Base-by-base conservation (phyloP, 495 filamentous ascomycete species). In the Hypoxylon fragiforme region DNA sequence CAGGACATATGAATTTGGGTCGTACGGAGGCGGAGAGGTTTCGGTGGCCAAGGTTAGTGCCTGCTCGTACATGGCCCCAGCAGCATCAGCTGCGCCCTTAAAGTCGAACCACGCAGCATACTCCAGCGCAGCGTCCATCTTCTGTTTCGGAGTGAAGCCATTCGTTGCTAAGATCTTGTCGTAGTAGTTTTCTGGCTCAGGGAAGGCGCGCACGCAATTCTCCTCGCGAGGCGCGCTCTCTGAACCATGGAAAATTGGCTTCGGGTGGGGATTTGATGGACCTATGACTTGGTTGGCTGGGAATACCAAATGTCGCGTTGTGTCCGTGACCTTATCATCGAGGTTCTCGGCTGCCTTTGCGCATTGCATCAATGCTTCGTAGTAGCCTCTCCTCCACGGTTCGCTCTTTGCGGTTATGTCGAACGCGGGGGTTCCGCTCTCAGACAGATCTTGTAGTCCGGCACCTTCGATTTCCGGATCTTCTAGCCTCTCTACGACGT, bases 51-150 rank as follows among this genome's bases (percentile, higher is more conserved):
- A 83, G 58, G 88, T 82, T 50, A 92, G 69, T 11, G 80, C 87
- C 85, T 84, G 85, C 47, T 72, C 72, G 66, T 87, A 91, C 79
- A 87, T 85, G 42, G 85, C 81, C 40, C 79, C 73, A 0, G 89
- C 85, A 3, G 80, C 81, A 1, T 75, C 73, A 9, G 77, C 65
- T 9, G 85, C 66, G 2, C 80, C 77, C 71, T 92, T 91, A 70
- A 81, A 95, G 41, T 89, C 85, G 3, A 95, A 77, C 83, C 85
- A 95, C 50, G 87, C 86, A 4, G 84, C 91, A 67, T 91, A 92
- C 0, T 85, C 86, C 13, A 95, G 70, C 7, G 86, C 86, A 16
- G 91, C 90, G 35, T 90, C 85, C 24, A 96, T 67, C 53, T 82
- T 83, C 70, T 96, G 89, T 44, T 81, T 73, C 14, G 78, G 77